Percentiles rank a stretch among this genome's conserved stretches.
These are phyloP conservation scores for Cornus controversa DNA, from an alignment of 148 eudicot species.

Conservation along the genomic window DNA sequence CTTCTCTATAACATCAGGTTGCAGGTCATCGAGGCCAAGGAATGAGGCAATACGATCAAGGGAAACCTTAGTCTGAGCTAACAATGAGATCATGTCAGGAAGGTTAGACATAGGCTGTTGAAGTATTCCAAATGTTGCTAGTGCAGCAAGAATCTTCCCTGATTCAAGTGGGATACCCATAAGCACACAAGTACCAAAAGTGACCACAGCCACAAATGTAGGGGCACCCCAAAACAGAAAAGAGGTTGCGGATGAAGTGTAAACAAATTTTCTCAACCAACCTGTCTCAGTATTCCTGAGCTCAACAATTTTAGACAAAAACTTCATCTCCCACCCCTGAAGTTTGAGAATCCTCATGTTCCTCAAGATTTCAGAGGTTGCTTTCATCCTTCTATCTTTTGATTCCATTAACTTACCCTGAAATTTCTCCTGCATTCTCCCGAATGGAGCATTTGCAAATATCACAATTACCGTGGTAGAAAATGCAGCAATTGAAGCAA, in stretches of 20 bases:
- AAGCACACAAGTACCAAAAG: conserved; percentile 37
- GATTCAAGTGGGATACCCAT: conserved; percentile 49
- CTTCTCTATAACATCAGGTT: conserved; percentile 29
- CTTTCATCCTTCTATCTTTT: conserved; percentile 49
- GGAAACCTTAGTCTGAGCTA: conserved; percentile 51
- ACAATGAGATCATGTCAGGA: conserved; percentile 45
- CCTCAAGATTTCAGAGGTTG: conserved; percentile 45
- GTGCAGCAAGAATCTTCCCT: conserved; percentile 42
- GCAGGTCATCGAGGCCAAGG: conserved; percentile 48
- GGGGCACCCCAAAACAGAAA: conserved; percentile 47
- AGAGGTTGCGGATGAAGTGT: conserved; percentile 24
- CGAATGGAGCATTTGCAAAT: conserved; percentile 36
- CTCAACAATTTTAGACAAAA: conserved; percentile 36
- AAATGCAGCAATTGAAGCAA: conserved; percentile 37
- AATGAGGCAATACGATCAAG: conserved; percentile 47
- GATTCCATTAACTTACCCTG: conserved; percentile 37
- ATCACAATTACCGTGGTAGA: conserved; percentile 24
- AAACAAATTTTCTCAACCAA: conserved; percentile 40
- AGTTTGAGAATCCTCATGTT: conserved; percentile 51
- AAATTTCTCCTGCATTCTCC: conserved; percentile 31
- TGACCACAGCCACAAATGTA: conserved; percentile 38
- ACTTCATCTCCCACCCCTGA: conserved; percentile 56
- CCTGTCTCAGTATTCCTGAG: conserved; percentile 31
- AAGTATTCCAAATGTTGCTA: conserved; percentile 48
- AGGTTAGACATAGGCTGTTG: conserved; percentile 45